Percentiles rank a stretch among this genome's conserved stretches.
phyloP scores from a whole-genome alignment of 331 rosid genomes.

The Malus hybrid region DNA sequence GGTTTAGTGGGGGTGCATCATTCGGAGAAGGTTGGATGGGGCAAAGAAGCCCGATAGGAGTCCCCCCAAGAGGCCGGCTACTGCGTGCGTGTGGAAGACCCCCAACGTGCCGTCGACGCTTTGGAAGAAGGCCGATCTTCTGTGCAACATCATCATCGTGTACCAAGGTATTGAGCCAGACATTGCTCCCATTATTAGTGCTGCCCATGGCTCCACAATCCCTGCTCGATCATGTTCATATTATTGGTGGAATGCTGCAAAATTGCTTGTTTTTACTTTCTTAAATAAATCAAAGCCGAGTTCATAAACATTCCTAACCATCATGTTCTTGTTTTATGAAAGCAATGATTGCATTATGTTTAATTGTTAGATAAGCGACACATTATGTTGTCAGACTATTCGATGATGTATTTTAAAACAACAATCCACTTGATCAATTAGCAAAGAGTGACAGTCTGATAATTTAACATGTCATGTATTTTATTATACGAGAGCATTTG shows the following conservation, averaged over 20 bases:
- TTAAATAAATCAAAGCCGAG: not conserved
- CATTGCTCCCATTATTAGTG: conserved; percentile 30
- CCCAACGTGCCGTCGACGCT: conserved; percentile 67
- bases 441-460: too few species aligned
- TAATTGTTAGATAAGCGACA: not conserved
- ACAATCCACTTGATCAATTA: not conserved
- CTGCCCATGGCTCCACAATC: conserved; percentile 38
- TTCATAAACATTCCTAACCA: not conserved
- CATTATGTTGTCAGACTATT: not conserved
- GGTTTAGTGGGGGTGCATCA: conserved; percentile 17
- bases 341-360: not conserved
- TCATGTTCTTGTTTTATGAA: not conserved
- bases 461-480: too few species aligned
- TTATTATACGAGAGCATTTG: too few species aligned
- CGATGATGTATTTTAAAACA: not conserved
- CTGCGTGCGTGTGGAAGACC: conserved; percentile 70
- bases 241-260: not conserved
- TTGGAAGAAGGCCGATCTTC: conserved; percentile 34
- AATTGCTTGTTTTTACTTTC: conserved; percentile 1
- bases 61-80: conserved; percentile 55
- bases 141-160: conserved; percentile 72
- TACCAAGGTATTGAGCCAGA: conserved; percentile 64
- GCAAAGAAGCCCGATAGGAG: conserved; percentile 64
- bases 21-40: conserved; percentile 27
- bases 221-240: conserved; percentile 18